Percentiles rank a stretch among this genome's conserved stretches.
Evolutionary conservation across 2,329 filamentous ascomycete genomes (phyloP).

Genomic region (Ophiocordyceps australis): DNA sequence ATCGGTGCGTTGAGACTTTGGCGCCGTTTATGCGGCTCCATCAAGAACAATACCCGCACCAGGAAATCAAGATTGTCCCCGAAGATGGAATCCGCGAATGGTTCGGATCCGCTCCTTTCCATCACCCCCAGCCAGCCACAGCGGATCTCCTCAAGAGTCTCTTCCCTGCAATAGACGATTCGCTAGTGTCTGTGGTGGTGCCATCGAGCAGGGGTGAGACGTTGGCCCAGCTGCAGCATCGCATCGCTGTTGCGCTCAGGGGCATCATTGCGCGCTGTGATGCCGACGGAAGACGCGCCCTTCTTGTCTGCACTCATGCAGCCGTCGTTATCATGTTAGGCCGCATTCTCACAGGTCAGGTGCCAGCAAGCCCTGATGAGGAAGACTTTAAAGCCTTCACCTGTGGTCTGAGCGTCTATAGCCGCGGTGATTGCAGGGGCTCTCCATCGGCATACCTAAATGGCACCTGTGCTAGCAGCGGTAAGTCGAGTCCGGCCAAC

Average conservation of each 20-base stretch:
- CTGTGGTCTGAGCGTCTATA: constrained; percentile 56
- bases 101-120: constrained; percentile 74
- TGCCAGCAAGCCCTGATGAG: constrained; percentile 51
- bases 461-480: neutral
- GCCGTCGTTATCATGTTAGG: constrained; percentile 79
- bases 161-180: constrained; percentile 44
- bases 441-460: neutral
- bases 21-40: constrained; percentile 42
- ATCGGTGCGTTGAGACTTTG: constrained; percentile 74
- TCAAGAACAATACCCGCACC: constrained; percentile 1
- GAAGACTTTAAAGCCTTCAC: constrained; percentile 81
- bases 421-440: constrained; percentile 4
- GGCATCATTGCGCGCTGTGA: constrained; percentile 60
- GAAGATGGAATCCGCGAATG: constrained; percentile 60
- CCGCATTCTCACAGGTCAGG: constrained; percentile 57
- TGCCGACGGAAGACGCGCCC: constrained; percentile 43
- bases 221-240: constrained; percentile 61
- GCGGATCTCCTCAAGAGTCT: constrained; percentile 41
- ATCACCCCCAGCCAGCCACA: constrained; percentile 63
- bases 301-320: constrained; percentile 78
- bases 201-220: constrained; percentile 62
- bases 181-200: constrained; percentile 43
- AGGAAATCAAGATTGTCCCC: constrained; percentile 24
- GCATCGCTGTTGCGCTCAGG: constrained; percentile 51
- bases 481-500: constrained; percentile 1